These are phyloP conservation scores for Pleurotus eryngii DNA, from an alignment of 768 basidiomycete species.

Conservation along the genomic window DNA sequence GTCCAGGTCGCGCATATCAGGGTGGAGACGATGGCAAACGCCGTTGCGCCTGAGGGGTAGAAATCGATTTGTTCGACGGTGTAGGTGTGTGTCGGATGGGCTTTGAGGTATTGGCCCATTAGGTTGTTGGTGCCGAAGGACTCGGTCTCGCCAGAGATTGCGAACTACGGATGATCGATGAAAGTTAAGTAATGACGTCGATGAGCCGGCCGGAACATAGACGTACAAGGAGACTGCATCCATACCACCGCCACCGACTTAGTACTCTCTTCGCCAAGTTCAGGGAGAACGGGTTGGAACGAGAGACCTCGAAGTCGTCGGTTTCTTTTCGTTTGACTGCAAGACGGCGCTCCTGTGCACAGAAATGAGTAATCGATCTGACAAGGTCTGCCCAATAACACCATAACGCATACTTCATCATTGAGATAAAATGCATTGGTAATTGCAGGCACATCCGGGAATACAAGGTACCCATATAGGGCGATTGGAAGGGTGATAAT, in stretches of 20 bases:
- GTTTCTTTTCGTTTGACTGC: constrained; percentile 46
- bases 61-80: constrained; percentile 58
- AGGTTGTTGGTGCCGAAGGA: constrained; percentile 68
- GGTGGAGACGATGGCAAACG: constrained; percentile 61
- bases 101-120: constrained; percentile 71
- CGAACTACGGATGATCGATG: constrained; percentile 41
- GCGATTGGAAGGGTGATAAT: constrained; percentile 73
- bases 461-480: constrained; percentile 66
- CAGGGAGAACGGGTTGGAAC: constrained; percentile 38
- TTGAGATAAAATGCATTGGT: constrained; percentile 65
- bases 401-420: constrained; percentile 37
- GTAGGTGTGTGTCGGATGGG: constrained; percentile 46
- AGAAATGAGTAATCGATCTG: too few relatives aligned
- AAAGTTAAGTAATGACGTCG: constrained; percentile 10
- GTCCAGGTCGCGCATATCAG: constrained; percentile 63
- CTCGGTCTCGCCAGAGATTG: constrained; percentile 64
- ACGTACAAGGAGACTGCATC: constrained; percentile 55
- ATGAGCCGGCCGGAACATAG: too few relatives aligned
- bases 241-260: constrained; percentile 66
- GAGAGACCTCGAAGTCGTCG: constrained; percentile 24
- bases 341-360: constrained; percentile 48
- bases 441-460: constrained; percentile 67
- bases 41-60: constrained; percentile 64
- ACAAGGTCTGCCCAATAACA: too few relatives aligned
- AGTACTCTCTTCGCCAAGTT: constrained; percentile 44